Conservation (phyloP, 176 grass and related monocot genomes). For the Oryza punctata region DNA sequence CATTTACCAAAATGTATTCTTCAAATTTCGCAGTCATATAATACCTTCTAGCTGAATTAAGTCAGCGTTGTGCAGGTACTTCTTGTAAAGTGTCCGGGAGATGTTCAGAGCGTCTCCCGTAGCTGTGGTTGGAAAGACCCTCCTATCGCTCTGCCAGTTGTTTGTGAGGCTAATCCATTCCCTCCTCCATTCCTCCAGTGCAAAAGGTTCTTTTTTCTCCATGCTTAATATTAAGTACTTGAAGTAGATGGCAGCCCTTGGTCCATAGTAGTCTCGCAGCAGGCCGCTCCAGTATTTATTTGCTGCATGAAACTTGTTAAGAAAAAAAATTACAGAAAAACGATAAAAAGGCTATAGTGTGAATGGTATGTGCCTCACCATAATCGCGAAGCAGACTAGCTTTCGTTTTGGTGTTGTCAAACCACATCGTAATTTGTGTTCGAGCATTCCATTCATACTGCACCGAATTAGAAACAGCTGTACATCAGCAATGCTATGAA, state of each 20-base stretch:
- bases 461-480: conserved; percentile 20
- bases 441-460: conserved; percentile 97
- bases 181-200: conserved; percentile 67
- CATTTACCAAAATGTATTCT: background rate
- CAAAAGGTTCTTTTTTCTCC: conserved; percentile 54
- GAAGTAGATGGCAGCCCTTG: conserved; percentile 76
- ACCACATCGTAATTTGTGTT: conserved; percentile 95
- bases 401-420: conserved; percentile 73
- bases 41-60: background rate
- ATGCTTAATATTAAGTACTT: conserved; percentile 62
- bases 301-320: conserved; percentile 47
- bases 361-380: conserved; percentile 35
- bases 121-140: conserved; percentile 48
- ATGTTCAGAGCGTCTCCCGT: conserved; percentile 61
- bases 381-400: conserved; percentile 83
- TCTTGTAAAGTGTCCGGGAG: conserved; percentile 49
- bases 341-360: background rate
- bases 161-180: conserved; percentile 85
- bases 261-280: conserved; percentile 67
- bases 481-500: conserved; percentile 5
- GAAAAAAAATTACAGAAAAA: background rate
- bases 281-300: conserved; percentile 95
- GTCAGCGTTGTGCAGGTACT: conserved; percentile 41
- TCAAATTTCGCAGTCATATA: background rate
- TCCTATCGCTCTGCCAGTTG: conserved; percentile 68